A percentile compares a stretch with the other conserved stretches of the same genome.
Conservation (phyloP, 768 basidiomycete genomes). For the Lactarius sp. region DNA sequence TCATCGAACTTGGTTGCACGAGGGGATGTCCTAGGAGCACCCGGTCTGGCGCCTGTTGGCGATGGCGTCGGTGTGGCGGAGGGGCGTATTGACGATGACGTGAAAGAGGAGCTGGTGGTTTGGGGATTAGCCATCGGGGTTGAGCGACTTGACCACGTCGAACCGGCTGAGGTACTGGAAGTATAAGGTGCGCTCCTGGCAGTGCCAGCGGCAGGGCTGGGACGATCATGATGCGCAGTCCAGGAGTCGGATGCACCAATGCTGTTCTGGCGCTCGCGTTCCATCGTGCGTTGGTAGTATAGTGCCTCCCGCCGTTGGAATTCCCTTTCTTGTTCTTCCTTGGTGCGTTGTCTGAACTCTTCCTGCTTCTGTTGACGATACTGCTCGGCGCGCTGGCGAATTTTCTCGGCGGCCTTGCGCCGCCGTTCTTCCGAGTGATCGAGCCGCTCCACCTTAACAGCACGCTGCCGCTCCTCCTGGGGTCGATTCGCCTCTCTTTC, state of each 20-base stretch:
- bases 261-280: conserved; percentile 31
- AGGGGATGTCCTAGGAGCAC: too few species aligned
- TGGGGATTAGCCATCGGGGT: background rate
- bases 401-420: too few species aligned
- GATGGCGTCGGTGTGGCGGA: conserved; percentile 19
- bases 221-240: conserved; percentile 10
- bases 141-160: conserved; percentile 24
- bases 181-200: background rate
- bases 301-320: conserved; percentile 22
- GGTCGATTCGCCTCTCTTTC: conserved; percentile 14
- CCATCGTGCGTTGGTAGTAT: conserved; percentile 21
- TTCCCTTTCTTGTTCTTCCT: conserved; percentile 31
- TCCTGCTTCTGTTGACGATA: background rate
- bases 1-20: too few species aligned
- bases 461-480: conserved; percentile 9
- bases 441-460: conserved; percentile 9
- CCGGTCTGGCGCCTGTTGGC: conserved; percentile 13
- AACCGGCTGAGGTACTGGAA: conserved; percentile 21
- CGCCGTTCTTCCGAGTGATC: conserved; percentile 17
- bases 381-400: too few species aligned
- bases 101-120: too few species aligned
- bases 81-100: background rate
- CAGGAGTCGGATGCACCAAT: conserved; percentile 18
- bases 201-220: too few species aligned
- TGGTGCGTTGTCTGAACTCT: conserved; percentile 30